A percentile compares a stretch with the other conserved stretches of the same genome.
These are phyloP conservation scores for Terana coerulea DNA, from an alignment of 768 basidiomycete species.

Conservation along the genomic window DNA sequence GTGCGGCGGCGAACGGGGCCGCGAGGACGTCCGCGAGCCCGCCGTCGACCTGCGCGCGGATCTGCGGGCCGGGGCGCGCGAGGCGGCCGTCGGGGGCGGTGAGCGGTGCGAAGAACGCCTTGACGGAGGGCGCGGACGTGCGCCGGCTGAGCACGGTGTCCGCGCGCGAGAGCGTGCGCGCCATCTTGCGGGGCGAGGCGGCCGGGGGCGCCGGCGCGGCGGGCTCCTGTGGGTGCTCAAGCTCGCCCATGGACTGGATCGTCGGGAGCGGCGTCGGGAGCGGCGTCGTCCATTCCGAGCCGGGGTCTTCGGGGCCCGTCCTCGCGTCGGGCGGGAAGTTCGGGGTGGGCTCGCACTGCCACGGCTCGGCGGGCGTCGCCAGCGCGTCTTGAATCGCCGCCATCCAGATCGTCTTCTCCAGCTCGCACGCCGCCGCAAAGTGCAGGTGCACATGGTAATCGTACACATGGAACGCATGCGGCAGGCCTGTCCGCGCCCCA, in stretches of 20 bases:
- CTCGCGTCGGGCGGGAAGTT: conserved; percentile 48
- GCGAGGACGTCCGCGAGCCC: conserved; percentile 81
- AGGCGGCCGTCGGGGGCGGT: conserved; percentile 50
- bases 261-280: conserved; percentile 22
- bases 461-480: conserved; percentile 70
- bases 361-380: conserved; percentile 35
- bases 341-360: conserved; percentile 59
- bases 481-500: conserved; percentile 67
- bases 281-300: conserved; percentile 10
- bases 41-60: conserved; percentile 70
- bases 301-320: conserved; percentile 29
- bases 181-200: neutral
- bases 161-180: conserved; percentile 15
- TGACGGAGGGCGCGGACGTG: conserved; percentile 62
- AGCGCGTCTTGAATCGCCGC: conserved; percentile 55
- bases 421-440: conserved; percentile 77
- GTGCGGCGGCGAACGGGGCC: conserved; percentile 61
- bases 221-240: conserved; percentile 16
- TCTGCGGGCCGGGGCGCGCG: conserved; percentile 61
- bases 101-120: conserved; percentile 52
- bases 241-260: conserved; percentile 28
- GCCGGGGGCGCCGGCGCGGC: neutral
- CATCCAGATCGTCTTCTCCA: conserved; percentile 89
- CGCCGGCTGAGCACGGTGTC: conserved; percentile 37
- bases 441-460: conserved; percentile 75